phyloP scores from a whole-genome alignment of 345 rosid genomes.

The Salix arbutifolia region DNA sequence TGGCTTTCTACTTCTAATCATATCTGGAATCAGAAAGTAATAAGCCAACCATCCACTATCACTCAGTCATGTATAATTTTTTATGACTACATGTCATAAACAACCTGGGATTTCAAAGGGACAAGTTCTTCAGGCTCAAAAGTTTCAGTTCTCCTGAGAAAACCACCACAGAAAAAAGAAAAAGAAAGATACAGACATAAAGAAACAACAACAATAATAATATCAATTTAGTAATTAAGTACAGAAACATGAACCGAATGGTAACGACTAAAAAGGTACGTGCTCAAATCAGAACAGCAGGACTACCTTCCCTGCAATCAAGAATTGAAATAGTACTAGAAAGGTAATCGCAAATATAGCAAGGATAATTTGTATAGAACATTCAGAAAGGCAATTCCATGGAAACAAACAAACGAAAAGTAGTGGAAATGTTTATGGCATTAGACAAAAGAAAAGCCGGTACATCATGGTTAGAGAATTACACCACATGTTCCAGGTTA shows the following conservation, averaged over 20 bases:
- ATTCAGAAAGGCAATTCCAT: not conserved
- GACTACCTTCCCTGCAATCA: not conserved
- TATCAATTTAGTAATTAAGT: not conserved
- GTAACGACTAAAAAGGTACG: not conserved
- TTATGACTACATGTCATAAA: not conserved
- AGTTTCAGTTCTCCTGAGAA: not conserved
- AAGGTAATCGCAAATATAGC: not conserved
- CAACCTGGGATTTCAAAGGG: not conserved
- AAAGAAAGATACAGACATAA: not conserved
- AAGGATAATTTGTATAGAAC: not conserved
- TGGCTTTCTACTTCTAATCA: not conserved
- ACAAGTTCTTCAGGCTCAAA: conserved; percentile 5
- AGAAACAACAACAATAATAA: not conserved
- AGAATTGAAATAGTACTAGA: not conserved
- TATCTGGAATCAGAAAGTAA: not conserved
- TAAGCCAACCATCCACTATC: not conserved
- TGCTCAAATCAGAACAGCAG: not conserved
- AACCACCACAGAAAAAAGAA: not conserved
- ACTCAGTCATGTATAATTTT: not conserved
- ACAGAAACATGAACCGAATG: not conserved
- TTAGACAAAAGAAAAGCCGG: conserved; percentile 1
- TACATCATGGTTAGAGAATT: conserved; percentile 13
- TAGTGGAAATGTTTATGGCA: not conserved
- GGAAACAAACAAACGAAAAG: not conserved
- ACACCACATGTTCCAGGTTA: conserved; percentile 11